A percentile compares a stretch with the other conserved stretches of the same genome.
These are phyloP conservation scores for Astragalus membranaceus DNA, from an alignment of 306 rosid species.

Conservation along the genomic window DNA sequence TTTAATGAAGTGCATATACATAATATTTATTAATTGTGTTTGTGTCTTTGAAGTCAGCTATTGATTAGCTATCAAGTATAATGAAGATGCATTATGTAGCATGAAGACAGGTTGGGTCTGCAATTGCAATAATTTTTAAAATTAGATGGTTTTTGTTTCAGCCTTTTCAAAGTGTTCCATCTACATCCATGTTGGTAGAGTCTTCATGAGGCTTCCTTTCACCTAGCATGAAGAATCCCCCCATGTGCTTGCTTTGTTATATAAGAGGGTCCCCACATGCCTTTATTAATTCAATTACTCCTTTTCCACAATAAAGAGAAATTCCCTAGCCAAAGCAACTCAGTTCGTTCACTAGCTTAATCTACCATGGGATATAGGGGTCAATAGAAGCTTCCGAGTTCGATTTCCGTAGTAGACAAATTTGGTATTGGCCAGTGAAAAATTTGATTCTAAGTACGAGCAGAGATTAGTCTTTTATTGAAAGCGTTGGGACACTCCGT, in stretches of 20 bases:
- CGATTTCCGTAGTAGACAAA: too few species aligned
- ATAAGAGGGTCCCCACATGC: slow-evolving; percentile 15
- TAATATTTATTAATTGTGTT: not conserved
- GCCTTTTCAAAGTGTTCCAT: slow-evolving; percentile 24
- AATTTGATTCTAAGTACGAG: too few species aligned
- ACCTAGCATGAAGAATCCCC: slow-evolving; percentile 18
- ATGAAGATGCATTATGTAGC: too few species aligned
- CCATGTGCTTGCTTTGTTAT: slow-evolving; percentile 31
- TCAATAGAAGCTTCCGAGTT: too few species aligned
- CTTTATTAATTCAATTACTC: slow-evolving; percentile 13
- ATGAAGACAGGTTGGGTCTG: slow-evolving; percentile 32
- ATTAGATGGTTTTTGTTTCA: not conserved
- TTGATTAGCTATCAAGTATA: slow-evolving; percentile 30
- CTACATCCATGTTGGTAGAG: slow-evolving; percentile 6
- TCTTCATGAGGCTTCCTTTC: slow-evolving; percentile 14
- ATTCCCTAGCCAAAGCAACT: too few species aligned
- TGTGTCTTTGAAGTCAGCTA: slow-evolving; percentile 20
- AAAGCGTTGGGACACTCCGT: too few species aligned
- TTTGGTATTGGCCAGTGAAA: too few species aligned
- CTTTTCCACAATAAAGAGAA: not conserved
- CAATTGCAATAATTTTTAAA: slow-evolving; percentile 11
- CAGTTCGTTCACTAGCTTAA: too few species aligned
- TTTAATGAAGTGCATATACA: not conserved
- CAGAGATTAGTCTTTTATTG: too few species aligned
- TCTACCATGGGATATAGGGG: too few species aligned